phyloP scores from a whole-genome alignment of 768 basidiomycete species.

The Imleria badia region DNA sequence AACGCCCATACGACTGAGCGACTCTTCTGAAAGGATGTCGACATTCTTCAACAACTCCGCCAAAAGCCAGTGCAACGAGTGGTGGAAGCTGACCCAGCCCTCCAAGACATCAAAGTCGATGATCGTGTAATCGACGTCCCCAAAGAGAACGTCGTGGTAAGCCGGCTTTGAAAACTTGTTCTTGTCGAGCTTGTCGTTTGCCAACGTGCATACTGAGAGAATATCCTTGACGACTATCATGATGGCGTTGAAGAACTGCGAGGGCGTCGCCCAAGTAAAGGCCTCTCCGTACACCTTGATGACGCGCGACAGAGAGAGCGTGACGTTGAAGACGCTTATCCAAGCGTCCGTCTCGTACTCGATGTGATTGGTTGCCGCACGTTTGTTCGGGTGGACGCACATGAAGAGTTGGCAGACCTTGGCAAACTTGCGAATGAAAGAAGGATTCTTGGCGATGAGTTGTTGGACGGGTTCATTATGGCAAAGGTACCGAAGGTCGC shows the following conservation, averaged over 20 bases:
- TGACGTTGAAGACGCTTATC: conserved; percentile 96
- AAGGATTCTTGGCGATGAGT: conserved; percentile 67
- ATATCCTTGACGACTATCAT: conserved; percentile 69
- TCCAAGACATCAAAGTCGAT: conserved; percentile 78
- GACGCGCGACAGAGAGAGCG: conserved; percentile 82
- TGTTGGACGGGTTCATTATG: conserved; percentile 79
- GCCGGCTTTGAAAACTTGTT: conserved; percentile 59
- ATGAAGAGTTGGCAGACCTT: conserved; percentile 86
- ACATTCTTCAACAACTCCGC: conserved; percentile 88
- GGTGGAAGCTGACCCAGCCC: conserved; percentile 90
- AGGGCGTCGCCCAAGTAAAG: conserved; percentile 55
- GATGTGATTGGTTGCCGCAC: conserved; percentile 79
- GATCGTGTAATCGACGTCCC: conserved; percentile 54
- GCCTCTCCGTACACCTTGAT: conserved; percentile 90
- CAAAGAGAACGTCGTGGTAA: conserved; percentile 70
- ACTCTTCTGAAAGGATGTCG: conserved; percentile 58
- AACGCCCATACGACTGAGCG: conserved; percentile 51
- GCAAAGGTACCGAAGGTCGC: conserved; percentile 83
- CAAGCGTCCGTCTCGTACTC: conserved; percentile 97
- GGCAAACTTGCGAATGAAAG: conserved; percentile 70
- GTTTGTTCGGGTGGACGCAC: conserved; percentile 88
- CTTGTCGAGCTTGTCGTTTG: conserved; percentile 66
- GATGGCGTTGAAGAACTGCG: conserved; percentile 66
- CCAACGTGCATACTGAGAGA: conserved; percentile 64
- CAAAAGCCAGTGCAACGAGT: conserved; percentile 87